Percentiles rank a stretch among this genome's conserved stretches.
These are phyloP conservation scores for Suhomyces panamericanus DNA, from an alignment of 1,139 yeast species.

Conservation along the genomic window DNA sequence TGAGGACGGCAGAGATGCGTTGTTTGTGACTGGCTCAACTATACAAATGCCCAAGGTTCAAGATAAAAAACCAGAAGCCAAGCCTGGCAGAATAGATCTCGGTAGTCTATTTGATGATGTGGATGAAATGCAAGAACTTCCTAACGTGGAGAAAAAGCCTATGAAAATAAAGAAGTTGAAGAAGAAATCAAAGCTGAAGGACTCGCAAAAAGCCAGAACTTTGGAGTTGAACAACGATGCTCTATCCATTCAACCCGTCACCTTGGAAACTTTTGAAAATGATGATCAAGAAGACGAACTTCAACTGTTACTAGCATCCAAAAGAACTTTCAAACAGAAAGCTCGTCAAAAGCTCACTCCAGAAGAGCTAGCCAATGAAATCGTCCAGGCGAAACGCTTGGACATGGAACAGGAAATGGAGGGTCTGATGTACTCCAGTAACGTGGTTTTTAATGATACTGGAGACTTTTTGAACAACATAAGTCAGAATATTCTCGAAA, in stretches of 20 bases:
- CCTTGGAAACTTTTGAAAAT: constrained; percentile 25
- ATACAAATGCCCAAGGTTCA: constrained; percentile 7
- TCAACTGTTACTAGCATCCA: constrained; percentile 38
- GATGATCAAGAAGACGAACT: constrained; percentile 48
- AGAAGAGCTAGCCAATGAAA: constrained; percentile 51
- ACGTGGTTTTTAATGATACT: constrained; percentile 55
- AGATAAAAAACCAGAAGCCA: constrained; percentile 15
- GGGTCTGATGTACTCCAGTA: constrained; percentile 13
- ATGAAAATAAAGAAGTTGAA: constrained; percentile 42
- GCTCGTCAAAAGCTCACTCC: constrained; percentile 33
- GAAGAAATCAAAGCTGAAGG: constrained; percentile 19
- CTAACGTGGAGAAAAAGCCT: constrained; percentile 24
- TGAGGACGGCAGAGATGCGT: constrained; percentile 12
- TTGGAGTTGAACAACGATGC: constrained; percentile 15
- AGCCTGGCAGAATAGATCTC: constrained; percentile 9
- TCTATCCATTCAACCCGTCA: constrained; percentile 27
- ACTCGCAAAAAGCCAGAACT: constrained; percentile 17
- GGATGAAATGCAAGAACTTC: constrained; percentile 26
- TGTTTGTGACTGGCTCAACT: constrained; percentile 15
- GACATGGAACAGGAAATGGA: constrained; percentile 33
- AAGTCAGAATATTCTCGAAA: constrained; percentile 14
- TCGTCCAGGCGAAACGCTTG: constrained; percentile 32
- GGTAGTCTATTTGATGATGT: constrained; percentile 28
- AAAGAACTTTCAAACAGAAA: constrained; percentile 42
- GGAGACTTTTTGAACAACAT: constrained; percentile 50